phyloP scores from a whole-genome alignment of 257 asterid genomes.

The Forsythia suspensa region DNA sequence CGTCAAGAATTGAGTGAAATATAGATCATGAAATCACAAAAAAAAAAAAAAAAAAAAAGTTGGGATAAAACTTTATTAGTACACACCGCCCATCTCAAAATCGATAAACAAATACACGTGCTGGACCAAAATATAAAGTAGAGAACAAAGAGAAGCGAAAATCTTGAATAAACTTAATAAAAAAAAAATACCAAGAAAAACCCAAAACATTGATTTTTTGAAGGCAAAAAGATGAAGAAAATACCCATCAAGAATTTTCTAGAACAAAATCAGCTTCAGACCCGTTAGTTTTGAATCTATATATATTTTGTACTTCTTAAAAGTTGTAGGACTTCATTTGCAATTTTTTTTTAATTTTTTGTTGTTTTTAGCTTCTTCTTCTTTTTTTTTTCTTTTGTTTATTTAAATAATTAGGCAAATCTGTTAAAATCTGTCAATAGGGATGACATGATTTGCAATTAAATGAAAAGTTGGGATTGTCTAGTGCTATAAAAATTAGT shows the following conservation, averaged over 20 bases:
- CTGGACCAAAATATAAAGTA: neutral
- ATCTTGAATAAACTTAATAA: neutral
- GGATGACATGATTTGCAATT: too few relatives aligned
- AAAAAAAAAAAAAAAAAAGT: conserved; percentile 26
- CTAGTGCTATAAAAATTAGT: too few relatives aligned
- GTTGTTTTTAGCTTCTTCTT: too few relatives aligned
- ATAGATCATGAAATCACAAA: conserved; percentile 52
- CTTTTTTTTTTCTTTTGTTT: too few relatives aligned
- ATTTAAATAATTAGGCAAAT: too few relatives aligned
- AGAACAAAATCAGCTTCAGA: conserved; percentile 10
- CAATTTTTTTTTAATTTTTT: too few relatives aligned
- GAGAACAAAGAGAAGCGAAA: conserved; percentile 3
- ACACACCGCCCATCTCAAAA: conserved; percentile 4
- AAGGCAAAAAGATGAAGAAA: conserved; percentile 1
- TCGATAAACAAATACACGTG: conserved; percentile 9
- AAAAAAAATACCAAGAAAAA: neutral
- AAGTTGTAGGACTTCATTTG: too few relatives aligned
- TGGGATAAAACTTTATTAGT: conserved; percentile 7
- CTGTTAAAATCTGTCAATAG: too few relatives aligned
- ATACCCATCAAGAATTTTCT: neutral
- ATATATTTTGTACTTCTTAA: neutral
- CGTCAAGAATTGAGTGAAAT: neutral
- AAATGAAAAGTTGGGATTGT: too few relatives aligned
- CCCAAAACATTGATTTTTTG: conserved; percentile 1
- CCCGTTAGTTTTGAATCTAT: conserved; percentile 20